These are phyloP conservation scores for Priceomyces medius DNA, from an alignment of 805 yeast genomes.

Conservation along the genomic window DNA sequence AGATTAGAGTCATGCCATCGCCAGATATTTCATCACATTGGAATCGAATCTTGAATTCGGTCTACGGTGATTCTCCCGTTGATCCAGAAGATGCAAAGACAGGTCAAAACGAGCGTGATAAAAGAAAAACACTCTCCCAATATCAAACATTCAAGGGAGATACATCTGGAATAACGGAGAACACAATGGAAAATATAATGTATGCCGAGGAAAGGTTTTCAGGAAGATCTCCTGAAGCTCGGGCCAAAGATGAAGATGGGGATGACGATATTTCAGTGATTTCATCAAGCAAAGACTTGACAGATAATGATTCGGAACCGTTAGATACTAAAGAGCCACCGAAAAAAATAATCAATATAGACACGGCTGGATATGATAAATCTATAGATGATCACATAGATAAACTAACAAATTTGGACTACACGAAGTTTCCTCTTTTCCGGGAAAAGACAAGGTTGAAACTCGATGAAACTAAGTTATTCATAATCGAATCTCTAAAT, in stretches of 20 bases:
- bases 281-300: constrained; percentile 12
- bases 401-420: constrained; percentile 16
- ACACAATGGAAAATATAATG: constrained; percentile 36
- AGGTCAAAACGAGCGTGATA: constrained; percentile 29
- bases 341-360: constrained; percentile 19
- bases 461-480: constrained; percentile 34
- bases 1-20: constrained; percentile 24
- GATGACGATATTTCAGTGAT: constrained; percentile 15
- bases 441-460: constrained; percentile 24
- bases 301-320: constrained; percentile 11
- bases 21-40: constrained; percentile 32
- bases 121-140: constrained; percentile 22
- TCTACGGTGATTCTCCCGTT: constrained; percentile 29
- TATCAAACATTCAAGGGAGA: constrained; percentile 42
- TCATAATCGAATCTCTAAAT: constrained; percentile 57
- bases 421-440: constrained; percentile 28
- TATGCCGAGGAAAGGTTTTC: constrained; percentile 34
- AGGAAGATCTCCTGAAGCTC: constrained; percentile 11
- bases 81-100: constrained; percentile 31
- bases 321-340: constrained; percentile 3
- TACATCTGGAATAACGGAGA: constrained; percentile 36
- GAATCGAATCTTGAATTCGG: constrained; percentile 30
- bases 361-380: constrained; percentile 24
- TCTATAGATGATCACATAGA: constrained; percentile 15
- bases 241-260: constrained; percentile 11